phyloP scores from a whole-genome alignment of 2,329 filamentous ascomycete genomes.

The Hymenotorrendiella dingleyae region DNA sequence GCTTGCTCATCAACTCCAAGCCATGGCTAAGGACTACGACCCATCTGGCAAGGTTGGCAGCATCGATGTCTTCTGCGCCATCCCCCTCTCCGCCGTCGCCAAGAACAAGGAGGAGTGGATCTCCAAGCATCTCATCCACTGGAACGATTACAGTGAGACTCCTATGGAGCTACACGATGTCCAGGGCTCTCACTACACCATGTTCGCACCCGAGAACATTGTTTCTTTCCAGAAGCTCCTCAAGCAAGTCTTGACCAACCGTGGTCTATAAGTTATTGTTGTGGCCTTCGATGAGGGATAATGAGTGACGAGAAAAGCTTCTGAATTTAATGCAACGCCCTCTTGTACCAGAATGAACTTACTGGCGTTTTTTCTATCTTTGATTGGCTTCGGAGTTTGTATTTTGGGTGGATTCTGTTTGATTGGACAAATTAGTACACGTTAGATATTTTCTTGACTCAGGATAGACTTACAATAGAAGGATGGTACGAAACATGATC shows the following conservation, averaged over 20 bases:
- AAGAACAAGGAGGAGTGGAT: neutral
- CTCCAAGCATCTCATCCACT: neutral
- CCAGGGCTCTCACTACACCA: slow-evolving; percentile 5
- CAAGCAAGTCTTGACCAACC: neutral
- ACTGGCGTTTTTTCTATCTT: too few species aligned
- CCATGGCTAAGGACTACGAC: neutral
- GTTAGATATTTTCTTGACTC: too few species aligned
- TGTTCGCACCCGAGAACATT: slow-evolving; percentile 5
- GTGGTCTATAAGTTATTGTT: slow-evolving; percentile 1
- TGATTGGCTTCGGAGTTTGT: too few species aligned
- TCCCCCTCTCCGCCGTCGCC: neutral
- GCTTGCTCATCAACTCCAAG: neutral
- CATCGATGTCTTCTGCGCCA: neutral
- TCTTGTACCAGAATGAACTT: too few species aligned
- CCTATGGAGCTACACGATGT: neutral
- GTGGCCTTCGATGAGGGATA: too few species aligned
- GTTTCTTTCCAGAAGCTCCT: slow-evolving; percentile 3
- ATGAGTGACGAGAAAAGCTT: too few species aligned
- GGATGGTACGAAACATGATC: too few species aligned
- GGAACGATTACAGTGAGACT: neutral
- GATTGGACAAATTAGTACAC: too few species aligned
- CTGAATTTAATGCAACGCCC: too few species aligned
- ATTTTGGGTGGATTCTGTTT: too few species aligned
- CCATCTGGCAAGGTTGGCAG: neutral
- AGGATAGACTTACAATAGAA: too few species aligned